Conservation (phyloP, 177 flowering plant species). For the Telopea speciosissima region DNA sequence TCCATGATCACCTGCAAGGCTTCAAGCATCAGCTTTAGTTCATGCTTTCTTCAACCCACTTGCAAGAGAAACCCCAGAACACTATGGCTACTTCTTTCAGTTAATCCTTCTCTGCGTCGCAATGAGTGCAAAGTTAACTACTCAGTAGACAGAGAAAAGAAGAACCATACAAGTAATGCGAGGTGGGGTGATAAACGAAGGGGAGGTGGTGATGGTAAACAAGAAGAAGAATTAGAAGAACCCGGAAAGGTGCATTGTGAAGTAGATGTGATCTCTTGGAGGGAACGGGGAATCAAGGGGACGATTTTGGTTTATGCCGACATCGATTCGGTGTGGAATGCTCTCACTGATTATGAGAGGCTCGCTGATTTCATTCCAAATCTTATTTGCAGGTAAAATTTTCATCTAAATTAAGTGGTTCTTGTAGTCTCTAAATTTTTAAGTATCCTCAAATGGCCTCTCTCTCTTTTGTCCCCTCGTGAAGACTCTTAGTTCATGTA, state of each 20-base stretch:
- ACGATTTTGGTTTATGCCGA: slow-evolving; percentile 58
- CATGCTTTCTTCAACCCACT: slow-evolving; percentile 6
- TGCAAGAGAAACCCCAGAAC: slow-evolving; percentile 9
- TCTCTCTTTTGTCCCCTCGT: not conserved
- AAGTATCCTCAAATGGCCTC: not conserved
- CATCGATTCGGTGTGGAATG: slow-evolving; percentile 71
- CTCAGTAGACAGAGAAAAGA: slow-evolving; percentile 5
- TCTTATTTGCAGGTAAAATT: slow-evolving; percentile 64
- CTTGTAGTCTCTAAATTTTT: not conserved
- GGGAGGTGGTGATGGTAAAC: slow-evolving; percentile 7
- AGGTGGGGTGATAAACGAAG: not conserved
- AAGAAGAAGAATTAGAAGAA: slow-evolving; percentile 9
- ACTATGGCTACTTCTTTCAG: not conserved
- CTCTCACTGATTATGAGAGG: slow-evolving; percentile 87
- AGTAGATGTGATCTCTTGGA: slow-evolving; percentile 88
- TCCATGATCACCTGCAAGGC: slow-evolving; percentile 25
- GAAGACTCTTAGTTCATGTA: not conserved
- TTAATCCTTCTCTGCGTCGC: not conserved
- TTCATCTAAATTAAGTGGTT: not conserved
- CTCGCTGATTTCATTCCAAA: slow-evolving; percentile 95
- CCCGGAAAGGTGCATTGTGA: slow-evolving; percentile 56
- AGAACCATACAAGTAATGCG: slow-evolving; percentile 1
- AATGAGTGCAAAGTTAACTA: slow-evolving; percentile 8
- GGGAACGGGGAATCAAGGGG: slow-evolving; percentile 73
- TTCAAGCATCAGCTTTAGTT: slow-evolving; percentile 15